Evolutionary conservation across 164 flowering plant genomes (phyloP).

Genomic region (Aristolochia contorta): DNA sequence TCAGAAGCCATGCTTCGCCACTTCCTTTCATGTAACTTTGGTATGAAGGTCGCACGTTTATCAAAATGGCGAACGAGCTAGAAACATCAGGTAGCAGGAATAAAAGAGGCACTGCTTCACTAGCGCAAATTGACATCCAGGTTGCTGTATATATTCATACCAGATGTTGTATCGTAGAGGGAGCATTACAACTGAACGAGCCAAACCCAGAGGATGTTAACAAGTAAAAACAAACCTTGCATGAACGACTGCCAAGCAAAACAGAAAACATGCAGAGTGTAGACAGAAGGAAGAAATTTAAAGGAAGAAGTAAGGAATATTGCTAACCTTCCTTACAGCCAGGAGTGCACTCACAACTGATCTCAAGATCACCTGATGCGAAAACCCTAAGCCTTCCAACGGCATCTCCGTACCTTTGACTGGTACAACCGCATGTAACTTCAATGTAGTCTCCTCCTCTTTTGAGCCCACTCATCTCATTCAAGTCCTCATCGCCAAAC

Average conservation of each 20-base stretch:
- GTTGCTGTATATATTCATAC: not conserved
- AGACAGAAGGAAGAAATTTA: not conserved
- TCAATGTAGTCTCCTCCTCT: slow-evolving; percentile 46
- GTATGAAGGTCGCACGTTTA: no score
- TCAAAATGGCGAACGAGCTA: no score
- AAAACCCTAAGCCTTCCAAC: slow-evolving; percentile 87
- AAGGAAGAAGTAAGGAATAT: slow-evolving; percentile 1
- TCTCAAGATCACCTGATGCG: slow-evolving; percentile 54
- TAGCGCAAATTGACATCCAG: not conserved
- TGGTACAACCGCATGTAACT: slow-evolving; percentile 85
- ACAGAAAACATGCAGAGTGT: not conserved
- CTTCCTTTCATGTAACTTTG: no score
- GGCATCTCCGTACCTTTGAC: slow-evolving; percentile 79
- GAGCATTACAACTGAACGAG: not conserved
- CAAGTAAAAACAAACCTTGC: not conserved
- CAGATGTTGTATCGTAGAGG: not conserved
- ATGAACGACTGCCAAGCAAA: not conserved
- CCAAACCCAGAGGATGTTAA: slow-evolving; percentile 4
- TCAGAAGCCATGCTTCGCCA: no score
- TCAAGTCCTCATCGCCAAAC: slow-evolving; percentile 68
- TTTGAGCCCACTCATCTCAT: slow-evolving; percentile 63
- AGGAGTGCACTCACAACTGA: slow-evolving; percentile 80
- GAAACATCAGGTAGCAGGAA: no score
- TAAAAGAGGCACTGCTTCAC: not conserved
- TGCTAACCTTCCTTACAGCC: slow-evolving; percentile 50